A percentile compares a stretch with the other conserved stretches of the same genome.
Evolutionary conservation across 106 monocot genomes (phyloP).

Genomic region (Triglochin maritima): DNA sequence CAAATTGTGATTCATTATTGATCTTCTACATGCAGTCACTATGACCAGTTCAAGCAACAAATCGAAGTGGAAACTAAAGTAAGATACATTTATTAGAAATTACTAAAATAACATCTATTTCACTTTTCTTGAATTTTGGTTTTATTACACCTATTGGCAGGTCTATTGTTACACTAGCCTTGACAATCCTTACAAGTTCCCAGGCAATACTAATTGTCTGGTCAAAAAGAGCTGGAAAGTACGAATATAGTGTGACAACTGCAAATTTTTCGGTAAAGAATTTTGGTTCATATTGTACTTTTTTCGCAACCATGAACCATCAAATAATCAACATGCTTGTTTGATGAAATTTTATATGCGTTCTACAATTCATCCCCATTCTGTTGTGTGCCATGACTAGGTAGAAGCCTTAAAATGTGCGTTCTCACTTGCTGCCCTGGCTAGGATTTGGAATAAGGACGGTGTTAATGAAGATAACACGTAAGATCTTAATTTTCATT

Average conservation of each 20-base stretch:
- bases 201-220: constrained; percentile 93
- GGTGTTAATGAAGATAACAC: constrained; percentile 79
- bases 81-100: not conserved
- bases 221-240: constrained; percentile 95
- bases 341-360: not conserved
- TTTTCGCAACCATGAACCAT: not conserved
- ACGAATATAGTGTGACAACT: constrained; percentile 91
- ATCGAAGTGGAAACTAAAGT: constrained; percentile 28
- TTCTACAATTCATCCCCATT: not conserved
- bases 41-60: not conserved
- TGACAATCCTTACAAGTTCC: constrained; percentile 92
- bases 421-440: constrained; percentile 69
- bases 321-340: not conserved
- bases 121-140: constrained; percentile 4
- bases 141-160: constrained; percentile 17
- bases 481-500: constrained; percentile 19
- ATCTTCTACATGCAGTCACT: constrained; percentile 6
- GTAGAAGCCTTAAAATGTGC: constrained; percentile 93
- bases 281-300: not conserved
- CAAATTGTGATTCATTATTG: not conserved
- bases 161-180: constrained; percentile 69
- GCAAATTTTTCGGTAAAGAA: constrained; percentile 79
- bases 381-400: constrained; percentile 14
- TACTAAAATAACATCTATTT: not conserved
- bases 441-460: constrained; percentile 70